Base-by-base conservation (phyloP, 345 rosid genomes). In the Gossypium herbaceum region DNA sequence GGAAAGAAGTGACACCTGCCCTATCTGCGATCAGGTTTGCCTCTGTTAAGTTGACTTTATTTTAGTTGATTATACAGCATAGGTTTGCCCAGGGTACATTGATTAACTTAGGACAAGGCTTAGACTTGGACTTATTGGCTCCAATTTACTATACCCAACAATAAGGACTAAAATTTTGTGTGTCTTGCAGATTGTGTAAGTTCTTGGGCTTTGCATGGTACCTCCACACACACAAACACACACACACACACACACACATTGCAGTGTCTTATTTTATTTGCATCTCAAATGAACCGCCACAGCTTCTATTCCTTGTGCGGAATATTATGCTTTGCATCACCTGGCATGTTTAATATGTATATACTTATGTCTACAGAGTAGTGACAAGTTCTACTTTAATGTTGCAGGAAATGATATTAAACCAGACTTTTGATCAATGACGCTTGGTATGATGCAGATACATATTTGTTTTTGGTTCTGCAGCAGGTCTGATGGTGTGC, bases 1-100 rank as follows among this genome's bases (percentile, higher is more conserved):
- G 84, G 98, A 94, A 86, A 88, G 97, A 83, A 94, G 97, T 54
- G 92, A 91, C 55, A 64, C 77, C 55, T 94, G 98, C 81, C 98
- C 97, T 64, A 88, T 92, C 15, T 94, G 98, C 56, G 90, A 89
- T 83, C 85, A 91, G 98, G 98, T 94, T 77, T 64, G 86, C 81
- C 56, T 64, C 39, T 15, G 51, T 47, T 20, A 58, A 3, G 39
- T 63, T 57, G 59, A 10, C 11, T 15, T 16, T 52, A 9, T 51
- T 27, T 58, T 51, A 27, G 22, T 51, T 27, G 58, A 69, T 27
- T 16, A 69, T 10, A 20, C 51, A 15, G 59, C 45, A 4, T 13
- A 24, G 43, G 73, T 16, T 68, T 68, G 27, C 6, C 13, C 20
- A 10, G 72, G 41, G 48, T 48, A 16, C 19, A 63, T 7, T 29